Conservation (phyloP, 768 basidiomycete genomes). For the Suillus americanus region DNA sequence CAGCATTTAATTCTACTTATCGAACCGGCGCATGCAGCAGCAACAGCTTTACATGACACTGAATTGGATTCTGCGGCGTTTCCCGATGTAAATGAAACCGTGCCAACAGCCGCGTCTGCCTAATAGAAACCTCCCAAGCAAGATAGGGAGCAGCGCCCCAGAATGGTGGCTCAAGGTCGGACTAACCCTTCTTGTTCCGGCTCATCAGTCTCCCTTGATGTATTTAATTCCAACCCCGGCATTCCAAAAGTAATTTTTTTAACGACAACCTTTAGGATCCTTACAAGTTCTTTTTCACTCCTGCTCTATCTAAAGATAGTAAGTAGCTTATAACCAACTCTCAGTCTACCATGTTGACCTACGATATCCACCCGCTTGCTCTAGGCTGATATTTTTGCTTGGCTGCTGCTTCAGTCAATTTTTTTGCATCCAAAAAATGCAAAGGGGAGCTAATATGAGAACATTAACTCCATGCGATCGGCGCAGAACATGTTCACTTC, state of each 20-base stretch:
- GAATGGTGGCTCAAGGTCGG: too few species aligned
- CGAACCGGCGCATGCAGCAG: too few species aligned
- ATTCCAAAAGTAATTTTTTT: not conserved
- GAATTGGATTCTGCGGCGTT: too few species aligned
- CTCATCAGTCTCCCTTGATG: not conserved
- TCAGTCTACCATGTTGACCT: too few species aligned
- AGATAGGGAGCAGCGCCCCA: not conserved
- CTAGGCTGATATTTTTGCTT: not conserved
- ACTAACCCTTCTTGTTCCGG: not conserved
- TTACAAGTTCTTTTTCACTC: not conserved
- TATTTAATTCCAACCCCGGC: not conserved
- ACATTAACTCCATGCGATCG: not conserved
- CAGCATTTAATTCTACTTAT: too few species aligned
- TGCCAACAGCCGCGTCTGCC: too few species aligned
- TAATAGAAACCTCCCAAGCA: too few species aligned
- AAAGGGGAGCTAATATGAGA: not conserved
- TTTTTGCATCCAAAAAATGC: not conserved
- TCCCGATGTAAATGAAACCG: too few species aligned
- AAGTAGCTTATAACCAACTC: not conserved
- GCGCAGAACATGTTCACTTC: not conserved
- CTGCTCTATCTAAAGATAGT: not conserved
- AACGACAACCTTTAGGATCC: not conserved
- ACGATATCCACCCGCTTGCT: not conserved
- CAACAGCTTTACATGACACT: too few species aligned
- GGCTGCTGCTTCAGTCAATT: not conserved